Conservation (phyloP, 1,284 basidiomycete species). For the Trametes polyzona region DNA sequence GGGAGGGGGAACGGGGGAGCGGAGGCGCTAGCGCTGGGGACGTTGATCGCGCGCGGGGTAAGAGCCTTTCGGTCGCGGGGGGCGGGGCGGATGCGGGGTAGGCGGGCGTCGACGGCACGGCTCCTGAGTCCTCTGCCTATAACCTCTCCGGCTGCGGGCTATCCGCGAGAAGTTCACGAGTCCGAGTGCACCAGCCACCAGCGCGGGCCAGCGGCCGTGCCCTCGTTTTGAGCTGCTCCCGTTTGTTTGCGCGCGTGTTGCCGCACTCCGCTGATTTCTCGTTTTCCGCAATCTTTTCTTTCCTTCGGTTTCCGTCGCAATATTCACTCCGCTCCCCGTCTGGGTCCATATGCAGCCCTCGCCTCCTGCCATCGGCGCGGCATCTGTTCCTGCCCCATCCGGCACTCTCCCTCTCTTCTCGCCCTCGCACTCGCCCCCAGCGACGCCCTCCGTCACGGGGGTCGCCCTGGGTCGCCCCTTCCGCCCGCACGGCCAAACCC, state of each 20-base stretch:
- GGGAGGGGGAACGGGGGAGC: conserved; percentile 12
- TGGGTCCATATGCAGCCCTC: conserved; percentile 2
- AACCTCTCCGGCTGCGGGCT: neutral
- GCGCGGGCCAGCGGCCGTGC: conserved; percentile 1
- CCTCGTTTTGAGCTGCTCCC: conserved; percentile 26
- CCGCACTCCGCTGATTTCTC: neutral
- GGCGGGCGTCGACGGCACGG: conserved; percentile 5
- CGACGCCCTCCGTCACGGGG: conserved; percentile 21
- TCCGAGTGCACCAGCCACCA: neutral
- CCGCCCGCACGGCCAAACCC: conserved; percentile 30
- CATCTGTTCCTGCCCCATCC: conserved; percentile 15
- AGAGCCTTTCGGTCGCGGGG: conserved; percentile 13
- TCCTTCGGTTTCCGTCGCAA: neutral
- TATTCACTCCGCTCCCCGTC: neutral
- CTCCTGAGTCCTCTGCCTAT: neutral
- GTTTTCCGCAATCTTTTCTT: neutral
- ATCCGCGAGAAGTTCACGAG: conserved; percentile 12
- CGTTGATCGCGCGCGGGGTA: conserved; percentile 18
- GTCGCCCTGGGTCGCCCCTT: conserved; percentile 14
- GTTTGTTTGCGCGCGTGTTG: conserved; percentile 31
- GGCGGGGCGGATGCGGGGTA: neutral
- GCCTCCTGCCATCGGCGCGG: conserved; percentile 5
- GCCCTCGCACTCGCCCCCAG: neutral
- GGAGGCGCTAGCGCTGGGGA: too few relatives aligned
- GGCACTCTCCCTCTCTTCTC: conserved; percentile 3